phyloP scores from a whole-genome alignment of 306 rosid genomes.

The Prunus davidiana region DNA sequence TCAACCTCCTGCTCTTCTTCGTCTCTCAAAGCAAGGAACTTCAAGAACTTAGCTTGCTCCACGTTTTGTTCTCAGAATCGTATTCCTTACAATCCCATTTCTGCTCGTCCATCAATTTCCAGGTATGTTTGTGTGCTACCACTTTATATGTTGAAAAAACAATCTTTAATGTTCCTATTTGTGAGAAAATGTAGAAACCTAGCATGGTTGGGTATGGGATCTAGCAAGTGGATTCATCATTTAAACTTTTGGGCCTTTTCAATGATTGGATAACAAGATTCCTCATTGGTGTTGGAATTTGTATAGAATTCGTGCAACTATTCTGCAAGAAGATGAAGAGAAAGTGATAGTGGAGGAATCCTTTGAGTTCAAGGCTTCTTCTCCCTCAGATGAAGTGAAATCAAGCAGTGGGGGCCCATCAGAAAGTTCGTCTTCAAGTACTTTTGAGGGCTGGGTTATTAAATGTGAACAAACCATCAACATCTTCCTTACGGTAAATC shows the following conservation, averaged over 20 bases:
- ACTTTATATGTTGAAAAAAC: neutral
- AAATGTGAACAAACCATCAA: slow-evolving; percentile 77
- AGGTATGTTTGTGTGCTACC: slow-evolving; percentile 29
- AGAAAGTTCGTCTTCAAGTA: slow-evolving; percentile 36
- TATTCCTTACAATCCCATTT: slow-evolving; percentile 20
- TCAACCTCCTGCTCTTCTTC: slow-evolving; percentile 26
- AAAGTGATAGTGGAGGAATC: slow-evolving; percentile 55
- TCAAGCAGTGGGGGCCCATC: slow-evolving; percentile 15
- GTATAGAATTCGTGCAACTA: slow-evolving; percentile 45
- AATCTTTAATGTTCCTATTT: neutral
- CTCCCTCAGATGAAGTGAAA: slow-evolving; percentile 31
- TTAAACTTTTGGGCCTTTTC: slow-evolving; percentile 5
- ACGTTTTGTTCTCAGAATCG: slow-evolving; percentile 3
- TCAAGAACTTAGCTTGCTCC: slow-evolving; percentile 8
- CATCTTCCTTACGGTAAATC: slow-evolving; percentile 75
- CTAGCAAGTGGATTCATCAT: neutral
- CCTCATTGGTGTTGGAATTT: slow-evolving; percentile 32
- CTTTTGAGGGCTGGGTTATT: slow-evolving; percentile 53
- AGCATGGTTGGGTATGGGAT: neutral
- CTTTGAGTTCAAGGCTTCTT: slow-evolving; percentile 45
- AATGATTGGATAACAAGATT: neutral
- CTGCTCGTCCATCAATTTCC: slow-evolving; percentile 30
- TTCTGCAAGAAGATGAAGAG: slow-evolving; percentile 64
- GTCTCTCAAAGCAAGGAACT: slow-evolving; percentile 22
- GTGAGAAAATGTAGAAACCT: neutral